Base-by-base conservation (phyloP, 73 alveolate genomes). In the Paramecium sonneborni region DNA sequence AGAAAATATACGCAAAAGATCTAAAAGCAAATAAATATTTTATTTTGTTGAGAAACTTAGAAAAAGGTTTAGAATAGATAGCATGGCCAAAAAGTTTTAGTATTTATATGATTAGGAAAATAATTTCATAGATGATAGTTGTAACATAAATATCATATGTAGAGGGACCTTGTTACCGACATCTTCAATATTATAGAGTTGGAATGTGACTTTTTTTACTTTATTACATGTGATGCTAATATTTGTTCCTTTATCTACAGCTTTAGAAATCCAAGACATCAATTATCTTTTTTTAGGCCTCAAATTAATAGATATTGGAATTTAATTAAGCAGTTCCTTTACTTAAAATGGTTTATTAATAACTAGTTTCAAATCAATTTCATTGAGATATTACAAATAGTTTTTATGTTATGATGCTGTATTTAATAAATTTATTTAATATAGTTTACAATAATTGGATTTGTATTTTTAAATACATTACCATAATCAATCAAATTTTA, bases 81-180 rank as follows among this genome's bases (percentile, higher is more conserved):
- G 24, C 6, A 62, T 26, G 44, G 44, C 84, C 12, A 26, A 62
- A 28, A 26, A 62, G 20, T 62, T 26, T 32, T 32, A 62, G 34
- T 62, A 62, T 21, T 5, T 62, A 62, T 62, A 62, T 30, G 84
- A 62, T 62, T 62, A 62, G 11, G 84, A 62, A 62, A 62, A 62
- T 28, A 32, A 62, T 62, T 32, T 30, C 23, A n/a, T 62, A 30
- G 84, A 62, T 9, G 6, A 15, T 12, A 62, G 24, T 62, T 62
- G 84, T 62, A 62, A 62, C 12, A 0, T 23, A 7, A 62, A 26
- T 52, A 62, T 62, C 0, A 30, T 62, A 62, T 26, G 6, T 23
- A 62, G 84, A 62, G 84, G 84, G 84, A n/a, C 84, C 44, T 62
- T 62, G 5, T 32, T 62, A 12, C 84, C 84, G 24, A 23, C 84